phyloP scores from a whole-genome alignment of 495 filamentous ascomycete genomes.

The Penicillium robsamsonii region DNA sequence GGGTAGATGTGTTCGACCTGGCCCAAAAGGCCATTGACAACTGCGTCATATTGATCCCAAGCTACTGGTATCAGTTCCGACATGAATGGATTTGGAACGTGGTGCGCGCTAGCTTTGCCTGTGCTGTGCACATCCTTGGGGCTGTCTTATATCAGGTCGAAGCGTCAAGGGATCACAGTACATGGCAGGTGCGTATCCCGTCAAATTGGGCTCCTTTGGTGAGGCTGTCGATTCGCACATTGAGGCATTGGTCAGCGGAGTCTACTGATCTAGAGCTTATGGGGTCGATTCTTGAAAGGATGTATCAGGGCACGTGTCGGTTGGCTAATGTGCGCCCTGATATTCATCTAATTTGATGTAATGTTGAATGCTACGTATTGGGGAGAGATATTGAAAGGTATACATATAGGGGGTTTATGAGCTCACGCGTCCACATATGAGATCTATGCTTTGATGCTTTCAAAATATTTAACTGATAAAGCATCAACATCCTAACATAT shows the following conservation, averaged over 20 bases:
- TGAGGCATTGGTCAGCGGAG: constrained; percentile 22
- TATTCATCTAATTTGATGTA: constrained; percentile 10
- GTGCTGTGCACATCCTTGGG: constrained; percentile 23
- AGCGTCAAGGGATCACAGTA: constrained; percentile 1
- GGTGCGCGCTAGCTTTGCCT: constrained; percentile 20
- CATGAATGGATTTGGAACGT: constrained; percentile 30
- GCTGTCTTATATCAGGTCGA: constrained; percentile 20
- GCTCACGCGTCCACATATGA: neutral
- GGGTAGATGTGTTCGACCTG: constrained; percentile 15
- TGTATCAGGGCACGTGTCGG: constrained; percentile 28
- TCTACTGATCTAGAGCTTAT: constrained; percentile 28
- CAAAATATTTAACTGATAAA: neutral
- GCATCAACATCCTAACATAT: neutral
- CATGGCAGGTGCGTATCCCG: constrained; percentile 18
- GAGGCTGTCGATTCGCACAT: constrained; percentile 21
- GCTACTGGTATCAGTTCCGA: constrained; percentile 27
- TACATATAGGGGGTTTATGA: neutral
- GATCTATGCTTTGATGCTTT: neutral
- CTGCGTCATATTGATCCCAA: constrained; percentile 23
- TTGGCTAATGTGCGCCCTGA: constrained; percentile 19
- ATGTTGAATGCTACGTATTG: neutral
- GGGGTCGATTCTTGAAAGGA: constrained; percentile 23
- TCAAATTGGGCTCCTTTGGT: constrained; percentile 24
- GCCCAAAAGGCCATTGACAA: constrained; percentile 25
- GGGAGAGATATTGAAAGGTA: neutral